phyloP scores from a whole-genome alignment of 495 filamentous ascomycete species.

The Parachaetomium inaequale region DNA sequence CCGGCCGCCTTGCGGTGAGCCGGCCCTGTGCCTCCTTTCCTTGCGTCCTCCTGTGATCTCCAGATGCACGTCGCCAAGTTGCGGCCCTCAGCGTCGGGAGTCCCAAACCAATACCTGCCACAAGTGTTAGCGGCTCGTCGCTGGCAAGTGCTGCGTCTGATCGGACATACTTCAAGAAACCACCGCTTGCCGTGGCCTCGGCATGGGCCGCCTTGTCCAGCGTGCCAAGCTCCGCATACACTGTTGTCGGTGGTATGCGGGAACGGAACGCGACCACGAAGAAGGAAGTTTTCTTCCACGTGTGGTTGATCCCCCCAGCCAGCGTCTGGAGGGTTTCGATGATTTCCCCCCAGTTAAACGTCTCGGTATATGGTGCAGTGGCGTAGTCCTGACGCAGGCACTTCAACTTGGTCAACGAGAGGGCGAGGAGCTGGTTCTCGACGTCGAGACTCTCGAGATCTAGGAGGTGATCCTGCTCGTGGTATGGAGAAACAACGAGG shows the following conservation, averaged over 20 bases:
- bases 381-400: constrained; percentile 68
- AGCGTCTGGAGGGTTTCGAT: constrained; percentile 52
- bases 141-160: constrained; percentile 9
- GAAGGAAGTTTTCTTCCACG: constrained; percentile 63
- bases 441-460: constrained; percentile 61
- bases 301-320: constrained; percentile 41
- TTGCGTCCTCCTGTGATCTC: constrained; percentile 66
- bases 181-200: constrained; percentile 72
- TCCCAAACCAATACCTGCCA: constrained; percentile 72
- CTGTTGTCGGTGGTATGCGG: constrained; percentile 56
- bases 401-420: constrained; percentile 60
- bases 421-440: constrained; percentile 64
- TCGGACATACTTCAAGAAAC: constrained; percentile 68
- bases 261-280: constrained; percentile 84
- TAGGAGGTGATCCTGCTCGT: constrained; percentile 62
- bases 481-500: constrained; percentile 73
- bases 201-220: constrained; percentile 72
- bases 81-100: constrained; percentile 56
- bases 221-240: constrained; percentile 57
- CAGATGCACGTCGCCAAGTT: constrained; percentile 80
- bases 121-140: constrained; percentile 15
- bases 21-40: constrained; percentile 60
- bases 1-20: constrained; percentile 52
- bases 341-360: constrained; percentile 74
- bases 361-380: constrained; percentile 65